phyloP scores from a whole-genome alignment of 352 stramenopile species.

The Pythium dissotocum region DNA sequence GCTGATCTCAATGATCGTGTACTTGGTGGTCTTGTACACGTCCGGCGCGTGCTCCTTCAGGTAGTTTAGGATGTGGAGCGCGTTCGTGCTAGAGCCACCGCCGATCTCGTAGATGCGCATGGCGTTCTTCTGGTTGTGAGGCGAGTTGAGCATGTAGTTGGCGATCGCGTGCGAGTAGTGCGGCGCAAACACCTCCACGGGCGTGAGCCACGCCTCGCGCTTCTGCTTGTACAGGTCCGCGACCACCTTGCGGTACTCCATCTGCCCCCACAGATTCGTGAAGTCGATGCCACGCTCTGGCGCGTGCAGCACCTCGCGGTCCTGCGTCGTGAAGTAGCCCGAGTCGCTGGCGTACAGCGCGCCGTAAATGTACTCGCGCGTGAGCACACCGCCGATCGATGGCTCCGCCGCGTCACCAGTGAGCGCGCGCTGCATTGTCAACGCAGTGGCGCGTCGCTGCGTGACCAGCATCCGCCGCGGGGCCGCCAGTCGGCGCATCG shows the following conservation, averaged over 20 bases:
- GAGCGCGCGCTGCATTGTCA: neutral
- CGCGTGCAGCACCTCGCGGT: conserved; percentile 74
- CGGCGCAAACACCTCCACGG: conserved; percentile 88
- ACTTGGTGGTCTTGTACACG: conserved; percentile 81
- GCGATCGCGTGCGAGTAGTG: conserved; percentile 88
- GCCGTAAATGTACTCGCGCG: conserved; percentile 83
- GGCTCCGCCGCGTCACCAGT: neutral
- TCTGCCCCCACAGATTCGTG: conserved; percentile 67
- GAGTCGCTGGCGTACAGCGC: conserved; percentile 76
- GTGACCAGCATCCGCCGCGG: neutral
- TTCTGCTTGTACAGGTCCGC: conserved; percentile 67
- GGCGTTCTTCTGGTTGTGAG: conserved; percentile 35
- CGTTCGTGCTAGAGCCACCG: conserved; percentile 87
- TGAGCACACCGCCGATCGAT: conserved; percentile 39
- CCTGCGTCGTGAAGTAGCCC: conserved; percentile 83
- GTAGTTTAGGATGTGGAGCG: conserved; percentile 89
- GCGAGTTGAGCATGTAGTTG: conserved; percentile 86
- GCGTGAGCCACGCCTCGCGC: conserved; percentile 87
- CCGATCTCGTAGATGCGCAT: conserved; percentile 85
- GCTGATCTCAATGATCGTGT: conserved; percentile 91
- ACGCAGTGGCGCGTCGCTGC: neutral
- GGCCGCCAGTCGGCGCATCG: conserved; percentile 8
- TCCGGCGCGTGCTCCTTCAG: conserved; percentile 67
- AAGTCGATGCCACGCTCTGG: conserved; percentile 69
- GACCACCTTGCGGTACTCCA: conserved; percentile 69